Base-by-base conservation (phyloP, 176 grass and related monocot species). In the Hordeum marinum region DNA sequence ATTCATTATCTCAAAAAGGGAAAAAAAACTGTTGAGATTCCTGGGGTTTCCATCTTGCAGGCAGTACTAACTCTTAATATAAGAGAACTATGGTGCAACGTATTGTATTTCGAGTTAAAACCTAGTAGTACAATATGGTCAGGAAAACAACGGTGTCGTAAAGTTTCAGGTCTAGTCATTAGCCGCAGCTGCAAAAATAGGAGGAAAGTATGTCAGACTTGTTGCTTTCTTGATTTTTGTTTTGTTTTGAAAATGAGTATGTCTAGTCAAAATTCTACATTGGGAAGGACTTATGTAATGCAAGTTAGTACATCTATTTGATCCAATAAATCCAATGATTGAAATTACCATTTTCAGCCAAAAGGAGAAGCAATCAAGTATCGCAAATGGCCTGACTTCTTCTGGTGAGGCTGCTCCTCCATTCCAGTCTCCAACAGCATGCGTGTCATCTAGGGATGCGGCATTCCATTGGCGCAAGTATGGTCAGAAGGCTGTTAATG, bases 401-500 rank as follows among this genome's bases (percentile, higher is more conserved):
- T 21, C 7, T 72, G 50, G 37, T 20, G 62, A 81, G 26, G 25
- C 52, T 76, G 13, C 46, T 74, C 52, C 57, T 85, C 50, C 46
- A 71, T 25, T 42, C 27, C 86, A 85, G 71, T 42, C 25, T 67
- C 64, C 62, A 3, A 48, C 50, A 34, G 91, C 87, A 72, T 31
- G 63, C 8, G 81, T 84, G 40, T 25, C 55, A 8, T 63, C 75
- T 45, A 77, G 52, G 68, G 87, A 92, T 68, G 87, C 80, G 67
- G 84, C 80, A n/a, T 92, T 90, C 72, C 91, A 84, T 54, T 90
- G 91, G 91, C 77, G 87, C 80, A 93, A 87, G 86, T 93, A 90
- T 34, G 91, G 91, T 14, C 91, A 87, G 62, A 93, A 90, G 69
- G 91, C 86, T 27, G 91, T 93, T 10, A 93, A 93, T 62, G 87